Percentiles rank a stretch among this genome's conserved stretches.
phyloP scores from a whole-genome alignment of 768 basidiomycete genomes.

The Xerocomellus chrysenteron region DNA sequence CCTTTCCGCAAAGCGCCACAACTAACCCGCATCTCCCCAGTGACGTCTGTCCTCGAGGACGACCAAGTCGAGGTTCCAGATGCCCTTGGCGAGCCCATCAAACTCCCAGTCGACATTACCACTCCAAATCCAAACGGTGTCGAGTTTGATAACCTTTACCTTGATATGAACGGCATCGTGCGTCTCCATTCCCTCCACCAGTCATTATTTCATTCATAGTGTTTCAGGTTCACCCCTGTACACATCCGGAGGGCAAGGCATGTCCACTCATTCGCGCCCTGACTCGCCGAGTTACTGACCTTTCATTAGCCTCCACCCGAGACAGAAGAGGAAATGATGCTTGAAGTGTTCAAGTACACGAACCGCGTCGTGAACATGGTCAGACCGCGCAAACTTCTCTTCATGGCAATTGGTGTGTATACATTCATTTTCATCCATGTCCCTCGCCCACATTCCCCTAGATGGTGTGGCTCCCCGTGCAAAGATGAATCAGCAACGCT shows the following conservation, averaged over 20 bases:
- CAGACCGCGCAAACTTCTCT: slow-evolving; percentile 88
- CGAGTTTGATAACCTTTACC: slow-evolving; percentile 95
- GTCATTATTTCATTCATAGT: background rate
- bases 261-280: slow-evolving; percentile 10
- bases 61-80: slow-evolving; percentile 69
- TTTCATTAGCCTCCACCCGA: slow-evolving; percentile 80
- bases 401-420: slow-evolving; percentile 93
- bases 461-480: slow-evolving; percentile 98
- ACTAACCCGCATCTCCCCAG: slow-evolving; percentile 35
- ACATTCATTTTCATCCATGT: background rate
- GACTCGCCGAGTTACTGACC: background rate
- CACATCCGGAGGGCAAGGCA: slow-evolving; percentile 96
- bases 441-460: slow-evolving; percentile 30
- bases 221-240: slow-evolving; percentile 91
- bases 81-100: slow-evolving; percentile 63
- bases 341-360: slow-evolving; percentile 95
- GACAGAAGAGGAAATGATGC: slow-evolving; percentile 99
- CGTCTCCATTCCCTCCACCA: slow-evolving; percentile 20
- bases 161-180: slow-evolving; percentile 99
- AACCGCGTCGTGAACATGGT: slow-evolving; percentile 97
- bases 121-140: slow-evolving; percentile 89
- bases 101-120: slow-evolving; percentile 76
- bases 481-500: slow-evolving; percentile 99
- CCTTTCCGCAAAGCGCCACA: background rate
- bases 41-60: slow-evolving; percentile 80